A percentile compares a stretch with the other conserved stretches of the same genome.
These are phyloP conservation scores for Adansonia gregorii DNA, from an alignment of 441 rosid species.

Conservation along the genomic window DNA sequence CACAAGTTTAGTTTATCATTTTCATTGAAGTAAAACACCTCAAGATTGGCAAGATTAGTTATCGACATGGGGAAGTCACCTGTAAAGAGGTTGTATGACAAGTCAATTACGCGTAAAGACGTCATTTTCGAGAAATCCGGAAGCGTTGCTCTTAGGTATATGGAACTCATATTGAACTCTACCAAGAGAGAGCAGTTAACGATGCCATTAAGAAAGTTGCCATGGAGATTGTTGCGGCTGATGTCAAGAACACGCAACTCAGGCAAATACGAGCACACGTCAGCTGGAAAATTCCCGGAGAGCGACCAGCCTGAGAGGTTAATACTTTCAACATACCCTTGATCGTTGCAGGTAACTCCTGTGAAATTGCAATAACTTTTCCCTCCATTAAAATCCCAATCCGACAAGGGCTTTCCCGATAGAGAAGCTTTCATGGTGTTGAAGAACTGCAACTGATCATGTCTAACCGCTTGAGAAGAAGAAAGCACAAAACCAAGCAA, in stretches of 20 bases:
- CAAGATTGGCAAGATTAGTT: conserved; percentile 67
- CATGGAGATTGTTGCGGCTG: conserved; percentile 57
- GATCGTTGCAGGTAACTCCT: conserved; percentile 65
- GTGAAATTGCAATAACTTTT: conserved; percentile 61
- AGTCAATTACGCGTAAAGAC: conserved; percentile 63
- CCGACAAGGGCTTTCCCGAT: conserved; percentile 53
- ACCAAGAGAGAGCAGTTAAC: conserved; percentile 72
- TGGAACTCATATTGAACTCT: conserved; percentile 60
- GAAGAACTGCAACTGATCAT: conserved; percentile 67
- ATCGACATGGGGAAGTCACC: conserved; percentile 79
- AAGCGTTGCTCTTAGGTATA: conserved; percentile 50
- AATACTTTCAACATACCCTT: conserved; percentile 60
- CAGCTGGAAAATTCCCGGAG: conserved; percentile 65
- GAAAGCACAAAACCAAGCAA: conserved; percentile 29
- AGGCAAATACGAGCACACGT: conserved; percentile 72
- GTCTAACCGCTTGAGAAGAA: conserved; percentile 30
- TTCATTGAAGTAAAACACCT: conserved; percentile 74
- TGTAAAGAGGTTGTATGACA: conserved; percentile 74
- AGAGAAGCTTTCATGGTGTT: conserved; percentile 58
- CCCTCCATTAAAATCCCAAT: conserved; percentile 57
- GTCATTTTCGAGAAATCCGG: conserved; percentile 77
- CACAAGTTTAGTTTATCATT: conserved; percentile 55
- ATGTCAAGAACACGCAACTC: conserved; percentile 67
- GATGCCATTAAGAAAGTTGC: conserved; percentile 56
- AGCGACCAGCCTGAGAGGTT: conserved; percentile 63